Evolutionary conservation across 1,284 basidiomycete genomes (phyloP), one percentile per base, ranked within the genome.

Genomic region (Cryptococcus sp.): DNA sequence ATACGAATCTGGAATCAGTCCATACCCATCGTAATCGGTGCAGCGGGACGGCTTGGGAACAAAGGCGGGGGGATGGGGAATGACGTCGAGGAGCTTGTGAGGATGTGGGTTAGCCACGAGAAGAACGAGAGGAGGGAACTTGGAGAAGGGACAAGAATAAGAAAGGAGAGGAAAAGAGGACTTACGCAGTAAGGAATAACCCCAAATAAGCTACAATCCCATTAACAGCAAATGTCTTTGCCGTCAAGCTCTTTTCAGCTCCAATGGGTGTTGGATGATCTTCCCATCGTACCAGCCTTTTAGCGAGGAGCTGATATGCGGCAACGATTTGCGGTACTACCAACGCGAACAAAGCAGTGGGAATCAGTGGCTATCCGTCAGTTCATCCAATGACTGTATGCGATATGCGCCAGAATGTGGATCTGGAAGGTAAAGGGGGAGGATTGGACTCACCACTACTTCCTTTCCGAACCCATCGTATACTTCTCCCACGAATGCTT

Each of bases 181-280:
- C 68, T 64, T 45, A 73, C 16, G 90, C 88, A 18, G 86, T 88
- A 43, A 93, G 82, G 14, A 81, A 85, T 14, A 93, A 81, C 41
- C 87, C 86, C 42, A 89, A 83, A 71, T 93, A 98, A 0, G 93
- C 87, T 21, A 93, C 91, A 64, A 97, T 83, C 2, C 86, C 85
- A 43, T 87, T 87, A 57, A 97, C 81, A 0, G 86, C 84, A 72
- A 98, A 98, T 0, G 89, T 87, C 76, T 98, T 98, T 67, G 88
- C 78, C 5, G 93, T 94, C 31, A 97, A 79, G 7, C 87, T 90
- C 14, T 84, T 82, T 55, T 84, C 82, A 68, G 91, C 84, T 1
- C 83, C 81, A 2, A 85, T 86, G 60, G 86, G 81, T 58, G 89
- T 88, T 2, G 82, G 79, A 69, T 96, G 91, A 67, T 93, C 91